phyloP scores from a whole-genome alignment of 768 basidiomycete genomes.

The Trametes villosa region DNA sequence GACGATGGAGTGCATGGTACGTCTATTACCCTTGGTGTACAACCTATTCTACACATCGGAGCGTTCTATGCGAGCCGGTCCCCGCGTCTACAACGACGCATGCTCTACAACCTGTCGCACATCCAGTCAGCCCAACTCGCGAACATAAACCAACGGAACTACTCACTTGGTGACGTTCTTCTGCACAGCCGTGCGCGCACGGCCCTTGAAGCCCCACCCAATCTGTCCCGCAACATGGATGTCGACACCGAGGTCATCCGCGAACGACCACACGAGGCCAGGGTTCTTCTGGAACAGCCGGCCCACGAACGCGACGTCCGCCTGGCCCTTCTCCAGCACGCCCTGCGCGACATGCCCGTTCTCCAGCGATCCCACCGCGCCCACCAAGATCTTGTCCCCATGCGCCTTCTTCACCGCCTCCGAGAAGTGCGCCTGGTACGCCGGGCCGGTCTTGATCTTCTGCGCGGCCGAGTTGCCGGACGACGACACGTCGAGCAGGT shows the following conservation, averaged over 20 bases:
- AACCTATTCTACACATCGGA: not conserved
- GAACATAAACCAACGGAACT: not conserved
- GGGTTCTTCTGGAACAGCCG: conserved; percentile 60
- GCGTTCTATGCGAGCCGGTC: not conserved
- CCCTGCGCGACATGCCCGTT: conserved; percentile 57
- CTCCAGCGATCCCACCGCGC: conserved; percentile 61
- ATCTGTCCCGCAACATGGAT: conserved; percentile 55
- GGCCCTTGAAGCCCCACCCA: conserved; percentile 53
- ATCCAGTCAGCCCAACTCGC: not conserved
- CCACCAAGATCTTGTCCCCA: conserved; percentile 49
- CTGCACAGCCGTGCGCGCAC: conserved; percentile 2
- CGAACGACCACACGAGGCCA: conserved; percentile 48
- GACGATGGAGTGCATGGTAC: too few relatives aligned
- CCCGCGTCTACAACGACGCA: not conserved
- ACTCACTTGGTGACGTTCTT: conserved; percentile 10
- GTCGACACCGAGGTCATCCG: conserved; percentile 56
- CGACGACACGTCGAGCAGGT: conserved; percentile 73
- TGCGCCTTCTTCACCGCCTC: conserved; percentile 48
- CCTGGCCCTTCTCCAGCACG: conserved; percentile 58
- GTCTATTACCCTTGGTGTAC: too few relatives aligned
- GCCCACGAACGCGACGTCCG: conserved; percentile 50
- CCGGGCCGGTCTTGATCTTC: conserved; percentile 41
- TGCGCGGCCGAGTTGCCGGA: conserved; percentile 60
- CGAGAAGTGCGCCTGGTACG: conserved; percentile 26
- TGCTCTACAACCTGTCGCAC: not conserved